Percentiles rank a stretch among this genome's conserved stretches.
Conservation (phyloP, 2,329 filamentous ascomycete species). For the Macrophomina tecta region DNA sequence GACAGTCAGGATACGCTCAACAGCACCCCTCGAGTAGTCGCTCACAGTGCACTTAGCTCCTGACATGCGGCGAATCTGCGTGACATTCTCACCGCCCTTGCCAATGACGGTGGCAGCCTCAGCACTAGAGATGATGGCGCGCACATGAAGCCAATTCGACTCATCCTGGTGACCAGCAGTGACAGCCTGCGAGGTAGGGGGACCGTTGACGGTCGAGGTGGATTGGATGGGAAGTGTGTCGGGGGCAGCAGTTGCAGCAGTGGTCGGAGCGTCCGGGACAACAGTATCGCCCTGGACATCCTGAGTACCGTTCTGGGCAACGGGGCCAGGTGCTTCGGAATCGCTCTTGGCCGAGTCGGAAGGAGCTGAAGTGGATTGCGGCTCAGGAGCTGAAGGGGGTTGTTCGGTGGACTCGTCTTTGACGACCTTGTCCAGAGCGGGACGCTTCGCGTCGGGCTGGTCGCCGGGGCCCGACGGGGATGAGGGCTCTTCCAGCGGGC, state of each 20-base stretch:
- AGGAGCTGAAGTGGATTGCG: conserved; percentile 47
- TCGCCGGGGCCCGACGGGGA: conserved; percentile 90
- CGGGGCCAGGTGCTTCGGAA: conserved; percentile 12
- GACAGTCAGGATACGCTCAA: conserved; percentile 96
- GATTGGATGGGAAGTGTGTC: conserved; percentile 66
- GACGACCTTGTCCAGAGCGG: conserved; percentile 89
- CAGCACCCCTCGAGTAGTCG: conserved; percentile 95
- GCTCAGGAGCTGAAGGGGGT: conserved; percentile 24
- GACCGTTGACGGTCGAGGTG: conserved; percentile 60
- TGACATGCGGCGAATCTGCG: conserved; percentile 91
- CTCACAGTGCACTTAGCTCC: conserved; percentile 98
- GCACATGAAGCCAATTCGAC: conserved; percentile 94
- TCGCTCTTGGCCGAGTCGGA: conserved; percentile 32
- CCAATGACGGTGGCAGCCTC: conserved; percentile 98
- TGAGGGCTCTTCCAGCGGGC: conserved; percentile 94
- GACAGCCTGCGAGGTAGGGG: conserved; percentile 47
- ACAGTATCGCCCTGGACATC: conserved; percentile 72
- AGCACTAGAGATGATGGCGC: conserved; percentile 94
- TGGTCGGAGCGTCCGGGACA: conserved; percentile 67
- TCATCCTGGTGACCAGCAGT: conserved; percentile 74
- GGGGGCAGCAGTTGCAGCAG: conserved; percentile 51
- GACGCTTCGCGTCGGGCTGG: conserved; percentile 96
- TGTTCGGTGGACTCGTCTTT: conserved; percentile 55
- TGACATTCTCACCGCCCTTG: conserved; percentile 98
- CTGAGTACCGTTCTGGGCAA: conserved; percentile 53